These are phyloP conservation scores for Incumbomyces lentus DNA, from an alignment of 2,329 filamentous ascomycete species.

Conservation along the genomic window DNA sequence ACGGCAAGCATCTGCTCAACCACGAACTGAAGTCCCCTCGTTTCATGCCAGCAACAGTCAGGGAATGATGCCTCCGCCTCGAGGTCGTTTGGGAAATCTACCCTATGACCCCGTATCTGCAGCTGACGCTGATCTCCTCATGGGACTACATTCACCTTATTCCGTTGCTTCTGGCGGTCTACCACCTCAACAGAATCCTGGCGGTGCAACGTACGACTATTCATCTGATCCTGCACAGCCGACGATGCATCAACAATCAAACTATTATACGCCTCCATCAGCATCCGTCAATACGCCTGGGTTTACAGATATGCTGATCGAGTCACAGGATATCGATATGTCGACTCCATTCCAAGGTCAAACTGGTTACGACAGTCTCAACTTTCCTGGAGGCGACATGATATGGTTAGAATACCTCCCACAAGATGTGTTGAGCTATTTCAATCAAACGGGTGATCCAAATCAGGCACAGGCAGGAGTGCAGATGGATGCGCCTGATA, in stretches of 20 bases:
- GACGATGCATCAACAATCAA: conserved; percentile 8
- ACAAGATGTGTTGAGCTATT: conserved; percentile 52
- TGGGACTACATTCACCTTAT: conserved; percentile 41
- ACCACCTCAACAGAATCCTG: conserved; percentile 20
- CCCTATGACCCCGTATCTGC: conserved; percentile 27
- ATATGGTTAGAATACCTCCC: conserved; percentile 70
- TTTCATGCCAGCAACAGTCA: neutral
- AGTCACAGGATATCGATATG: conserved; percentile 69
- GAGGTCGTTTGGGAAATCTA: conserved; percentile 26
- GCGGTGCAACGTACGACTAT: conserved; percentile 14
- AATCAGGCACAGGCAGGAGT: too few species aligned
- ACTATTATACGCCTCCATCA: neutral
- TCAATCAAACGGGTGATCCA: conserved; percentile 25
- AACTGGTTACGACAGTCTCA: conserved; percentile 19
- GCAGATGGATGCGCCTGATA: too few species aligned
- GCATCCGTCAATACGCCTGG: neutral
- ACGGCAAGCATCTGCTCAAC: too few species aligned
- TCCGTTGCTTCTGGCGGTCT: conserved; percentile 7
- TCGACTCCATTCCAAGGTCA: conserved; percentile 20
- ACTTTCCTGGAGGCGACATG: conserved; percentile 50
- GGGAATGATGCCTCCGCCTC: conserved; percentile 22
- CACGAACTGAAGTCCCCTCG: neutral
- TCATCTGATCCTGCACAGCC: conserved; percentile 7
- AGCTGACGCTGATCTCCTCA: conserved; percentile 37
- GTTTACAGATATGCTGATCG: conserved; percentile 52